phyloP scores from a whole-genome alignment of 202 grass and related monocot genomes.

The Setaria viridis region DNA sequence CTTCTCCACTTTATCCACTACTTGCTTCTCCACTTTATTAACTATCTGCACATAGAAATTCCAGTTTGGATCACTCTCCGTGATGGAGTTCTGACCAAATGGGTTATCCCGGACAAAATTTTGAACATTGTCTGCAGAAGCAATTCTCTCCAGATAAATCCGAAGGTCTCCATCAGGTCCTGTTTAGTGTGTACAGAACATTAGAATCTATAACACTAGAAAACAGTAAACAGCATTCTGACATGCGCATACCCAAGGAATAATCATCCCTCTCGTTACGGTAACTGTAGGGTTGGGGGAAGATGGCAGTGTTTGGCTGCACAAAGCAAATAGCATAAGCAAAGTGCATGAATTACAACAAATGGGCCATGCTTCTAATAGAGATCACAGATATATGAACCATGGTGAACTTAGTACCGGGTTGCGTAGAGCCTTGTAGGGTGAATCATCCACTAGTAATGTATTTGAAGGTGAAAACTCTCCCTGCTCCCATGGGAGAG shows the following conservation, averaged over 20 bases:
- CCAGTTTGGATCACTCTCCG: slow-evolving; percentile 61
- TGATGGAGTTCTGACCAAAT: slow-evolving; percentile 78
- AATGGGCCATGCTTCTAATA: slow-evolving; percentile 31
- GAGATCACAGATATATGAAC: slow-evolving; percentile 15
- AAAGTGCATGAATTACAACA: slow-evolving; percentile 46
- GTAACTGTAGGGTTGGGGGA: slow-evolving; percentile 71
- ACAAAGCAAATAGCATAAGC: slow-evolving; percentile 46
- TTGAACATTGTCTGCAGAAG: slow-evolving; percentile 67
- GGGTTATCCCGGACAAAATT: slow-evolving; percentile 69
- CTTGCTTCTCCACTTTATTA: slow-evolving; percentile 20
- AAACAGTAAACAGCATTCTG: slow-evolving; percentile 5
- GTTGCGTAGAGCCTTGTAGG: slow-evolving; percentile 92
- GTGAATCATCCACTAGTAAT: slow-evolving; percentile 96
- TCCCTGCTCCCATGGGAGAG: slow-evolving; percentile 85
- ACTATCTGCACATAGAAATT: slow-evolving; percentile 72
- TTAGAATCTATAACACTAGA: slow-evolving; percentile 34
- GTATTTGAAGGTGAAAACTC: slow-evolving; percentile 88
- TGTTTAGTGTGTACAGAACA: slow-evolving; percentile 42
- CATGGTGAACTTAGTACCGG: slow-evolving; percentile 62
- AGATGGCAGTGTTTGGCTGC: slow-evolving; percentile 88
- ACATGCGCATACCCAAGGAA: slow-evolving; percentile 70
- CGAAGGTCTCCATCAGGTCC: slow-evolving; percentile 76
- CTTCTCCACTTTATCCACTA: background rate
- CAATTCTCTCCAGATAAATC: slow-evolving; percentile 75
- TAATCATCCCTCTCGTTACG: slow-evolving; percentile 50